Conservation (phyloP, 352 stramenopile species). For the Phytophthora ramorum region DNA sequence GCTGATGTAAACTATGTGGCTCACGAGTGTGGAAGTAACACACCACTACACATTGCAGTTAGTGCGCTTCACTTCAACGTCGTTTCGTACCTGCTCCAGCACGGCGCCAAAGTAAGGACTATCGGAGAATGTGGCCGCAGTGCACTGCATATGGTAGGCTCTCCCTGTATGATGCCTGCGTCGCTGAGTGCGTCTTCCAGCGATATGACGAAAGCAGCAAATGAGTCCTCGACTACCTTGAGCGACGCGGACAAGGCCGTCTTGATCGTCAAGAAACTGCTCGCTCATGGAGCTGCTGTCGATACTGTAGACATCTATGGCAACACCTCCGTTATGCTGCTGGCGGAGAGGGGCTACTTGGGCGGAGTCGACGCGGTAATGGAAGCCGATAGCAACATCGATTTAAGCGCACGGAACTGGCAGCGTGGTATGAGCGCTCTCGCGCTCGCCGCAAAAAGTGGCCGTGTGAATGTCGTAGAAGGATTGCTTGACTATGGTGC, state of each 20-base stretch:
- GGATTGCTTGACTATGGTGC: slow-evolving; percentile 86
- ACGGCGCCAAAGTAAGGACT: slow-evolving; percentile 81
- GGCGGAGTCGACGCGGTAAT: slow-evolving; percentile 80
- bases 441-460: slow-evolving; percentile 73
- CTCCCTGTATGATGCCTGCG: slow-evolving; percentile 67
- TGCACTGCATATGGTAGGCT: slow-evolving; percentile 82
- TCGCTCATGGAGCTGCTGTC: slow-evolving; percentile 69
- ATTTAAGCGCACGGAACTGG: slow-evolving; percentile 85
- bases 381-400: slow-evolving; percentile 69
- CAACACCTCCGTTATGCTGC: slow-evolving; percentile 83
- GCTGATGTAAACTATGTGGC: slow-evolving; percentile 90
- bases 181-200: slow-evolving; percentile 39
- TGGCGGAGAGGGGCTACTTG: slow-evolving; percentile 75
- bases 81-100: slow-evolving; percentile 88
- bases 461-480: slow-evolving; percentile 72
- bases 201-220: slow-evolving; percentile 32
- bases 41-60: slow-evolving; percentile 80
- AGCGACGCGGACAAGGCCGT: slow-evolving; percentile 64
- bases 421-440: slow-evolving; percentile 81
- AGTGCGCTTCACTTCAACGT: slow-evolving; percentile 87
- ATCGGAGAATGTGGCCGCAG: slow-evolving; percentile 74
- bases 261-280: slow-evolving; percentile 86
- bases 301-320: slow-evolving; percentile 84
- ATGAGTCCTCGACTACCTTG: slow-evolving; percentile 37
- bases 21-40: slow-evolving; percentile 81